Conservation (phyloP, 192 early-diverging fungal species). For the Backusella tarrabulga region DNA sequence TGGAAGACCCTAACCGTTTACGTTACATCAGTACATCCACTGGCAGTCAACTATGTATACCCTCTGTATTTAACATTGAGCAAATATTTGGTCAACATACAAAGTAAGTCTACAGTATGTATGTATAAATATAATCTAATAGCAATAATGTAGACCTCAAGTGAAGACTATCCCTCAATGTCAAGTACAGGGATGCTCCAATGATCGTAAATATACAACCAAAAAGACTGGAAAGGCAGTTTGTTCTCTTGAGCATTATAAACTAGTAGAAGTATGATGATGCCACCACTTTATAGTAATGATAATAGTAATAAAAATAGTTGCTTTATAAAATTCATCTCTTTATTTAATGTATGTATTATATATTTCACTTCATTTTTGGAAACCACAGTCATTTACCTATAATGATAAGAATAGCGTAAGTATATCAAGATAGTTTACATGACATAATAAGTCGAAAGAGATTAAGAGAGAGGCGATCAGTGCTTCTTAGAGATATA, state of each 20-base stretch:
- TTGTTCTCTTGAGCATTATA: constrained; percentile 30
- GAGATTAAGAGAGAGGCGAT: neutral
- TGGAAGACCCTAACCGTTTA: constrained; percentile 16
- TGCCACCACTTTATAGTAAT: neutral
- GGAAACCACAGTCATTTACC: neutral
- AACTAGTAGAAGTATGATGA: constrained; percentile 11
- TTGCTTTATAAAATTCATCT: neutral
- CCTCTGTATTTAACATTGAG: constrained; percentile 14
- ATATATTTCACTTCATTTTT: neutral
- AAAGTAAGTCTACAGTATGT: neutral
- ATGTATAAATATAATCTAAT: neutral
- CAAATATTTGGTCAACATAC: constrained; percentile 12
- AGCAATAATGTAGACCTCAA: neutral
- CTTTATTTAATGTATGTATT: neutral
- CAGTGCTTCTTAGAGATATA: constrained; percentile 21
- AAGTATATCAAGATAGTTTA: neutral
- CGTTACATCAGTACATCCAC: constrained; percentile 8
- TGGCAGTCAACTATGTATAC: constrained; percentile 11
- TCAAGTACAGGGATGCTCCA: constrained; percentile 22
- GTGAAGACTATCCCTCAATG: neutral
- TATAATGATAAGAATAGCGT: neutral
- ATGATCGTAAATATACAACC: constrained; percentile 19
- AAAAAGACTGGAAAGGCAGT: constrained; percentile 24
- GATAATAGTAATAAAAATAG: neutral
- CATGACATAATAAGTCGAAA: neutral